phyloP scores from a whole-genome alignment of 768 basidiomycete genomes.

The Hebeloma cylindrosporum region DNA sequence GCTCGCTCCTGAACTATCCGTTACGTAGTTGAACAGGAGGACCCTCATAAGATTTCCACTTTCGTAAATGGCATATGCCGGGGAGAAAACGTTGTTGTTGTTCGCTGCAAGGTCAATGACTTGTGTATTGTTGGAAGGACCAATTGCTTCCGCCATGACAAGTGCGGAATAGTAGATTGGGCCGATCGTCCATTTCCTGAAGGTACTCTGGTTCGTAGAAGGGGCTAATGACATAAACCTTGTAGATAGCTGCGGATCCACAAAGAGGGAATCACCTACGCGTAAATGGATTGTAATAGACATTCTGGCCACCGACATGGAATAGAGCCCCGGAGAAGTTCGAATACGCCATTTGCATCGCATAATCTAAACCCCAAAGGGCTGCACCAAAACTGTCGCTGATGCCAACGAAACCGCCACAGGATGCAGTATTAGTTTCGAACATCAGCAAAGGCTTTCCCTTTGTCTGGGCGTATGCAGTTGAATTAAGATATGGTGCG shows the following conservation, averaged over 20 bases:
- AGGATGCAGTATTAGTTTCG: conserved; percentile 68
- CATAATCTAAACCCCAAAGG: conserved; percentile 62
- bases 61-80: conserved; percentile 76
- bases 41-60: conserved; percentile 58
- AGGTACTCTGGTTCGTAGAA: conserved; percentile 55
- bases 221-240: conserved; percentile 34
- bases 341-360: conserved; percentile 51
- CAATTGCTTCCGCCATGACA: conserved; percentile 67
- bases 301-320: conserved; percentile 62
- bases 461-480: conserved; percentile 40
- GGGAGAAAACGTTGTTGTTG: conserved; percentile 52
- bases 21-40: conserved; percentile 71
- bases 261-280: conserved; percentile 35
- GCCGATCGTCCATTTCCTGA: conserved; percentile 73
- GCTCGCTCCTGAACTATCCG: conserved; percentile 57
- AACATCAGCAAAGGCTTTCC: conserved; percentile 58
- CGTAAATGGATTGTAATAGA: conserved; percentile 49
- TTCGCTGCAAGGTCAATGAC: conserved; percentile 64
- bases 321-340: conserved; percentile 51
- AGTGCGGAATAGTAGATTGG: conserved; percentile 76
- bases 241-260: not conserved
- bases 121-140: conserved; percentile 57
- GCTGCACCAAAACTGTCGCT: conserved; percentile 62
- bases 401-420: conserved; percentile 65
- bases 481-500: conserved; percentile 48